Evolutionary conservation across 2,329 filamentous ascomycete species (phyloP).

Genomic region (Meredithiella fracta): DNA sequence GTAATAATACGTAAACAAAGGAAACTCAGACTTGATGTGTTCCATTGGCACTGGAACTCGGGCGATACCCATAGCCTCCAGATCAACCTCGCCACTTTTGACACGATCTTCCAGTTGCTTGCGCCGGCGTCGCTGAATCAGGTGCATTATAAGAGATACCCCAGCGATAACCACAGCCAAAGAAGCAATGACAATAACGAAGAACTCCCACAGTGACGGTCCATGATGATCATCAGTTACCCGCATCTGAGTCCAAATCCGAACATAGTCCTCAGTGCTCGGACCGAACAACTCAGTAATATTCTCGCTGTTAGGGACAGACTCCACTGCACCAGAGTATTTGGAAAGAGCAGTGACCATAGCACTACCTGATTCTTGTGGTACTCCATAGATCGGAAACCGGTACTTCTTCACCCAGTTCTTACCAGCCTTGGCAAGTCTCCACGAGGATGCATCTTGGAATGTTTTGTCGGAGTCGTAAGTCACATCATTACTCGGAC

Average conservation of each 20-base stretch:
- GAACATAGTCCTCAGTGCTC: constrained; percentile 41
- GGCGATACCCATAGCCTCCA: constrained; percentile 75
- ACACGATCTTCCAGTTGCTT: constrained; percentile 53
- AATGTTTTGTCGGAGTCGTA: neutral
- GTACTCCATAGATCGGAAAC: constrained; percentile 72
- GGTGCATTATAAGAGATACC: constrained; percentile 59
- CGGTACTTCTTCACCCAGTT: constrained; percentile 55
- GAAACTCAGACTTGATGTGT: constrained; percentile 51
- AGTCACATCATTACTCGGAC: constrained; percentile 34
- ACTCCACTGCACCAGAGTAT: constrained; percentile 61
- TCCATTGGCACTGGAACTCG: constrained; percentile 58
- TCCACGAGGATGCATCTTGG: constrained; percentile 47
- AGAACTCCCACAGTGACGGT: constrained; percentile 69
- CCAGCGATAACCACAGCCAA: constrained; percentile 49
- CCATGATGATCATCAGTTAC: constrained; percentile 33
- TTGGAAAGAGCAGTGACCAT: constrained; percentile 56
- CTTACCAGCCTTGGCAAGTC: constrained; percentile 44
- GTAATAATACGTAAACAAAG: constrained; percentile 59
- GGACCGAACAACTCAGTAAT: constrained; percentile 38
- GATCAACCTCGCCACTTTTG: constrained; percentile 61
- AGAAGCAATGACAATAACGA: constrained; percentile 53
- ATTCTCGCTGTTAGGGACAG: constrained; percentile 40
- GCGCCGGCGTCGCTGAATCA: constrained; percentile 56
- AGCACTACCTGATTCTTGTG: constrained; percentile 45
- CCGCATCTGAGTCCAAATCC: constrained; percentile 40